Evolutionary conservation across 768 basidiomycete genomes (phyloP), one percentile per base, ranked within the genome.

Genomic region (Hysterangium stoloniferum): DNA sequence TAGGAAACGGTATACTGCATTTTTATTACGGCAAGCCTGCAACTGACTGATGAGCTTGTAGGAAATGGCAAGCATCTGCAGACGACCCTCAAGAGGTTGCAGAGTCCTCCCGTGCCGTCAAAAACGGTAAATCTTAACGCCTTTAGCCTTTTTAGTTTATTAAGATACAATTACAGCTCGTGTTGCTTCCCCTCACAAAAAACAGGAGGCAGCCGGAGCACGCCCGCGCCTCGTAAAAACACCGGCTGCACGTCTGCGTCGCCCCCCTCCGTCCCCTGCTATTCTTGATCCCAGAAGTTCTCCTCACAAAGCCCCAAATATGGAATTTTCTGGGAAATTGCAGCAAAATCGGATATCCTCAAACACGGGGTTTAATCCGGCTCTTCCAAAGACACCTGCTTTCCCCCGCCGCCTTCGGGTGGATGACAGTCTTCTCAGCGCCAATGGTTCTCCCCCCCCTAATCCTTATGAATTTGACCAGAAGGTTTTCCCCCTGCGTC

Each of bases 371-470:
- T 93, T 94, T 67, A 86, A 87, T 45, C 89, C 87, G 0, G 64
- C 72, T 5, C 69, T 92, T 32, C 70, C 69, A 5, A 79, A 79
- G 54, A 74, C 77, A 8, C 77, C 78, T 40, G 69, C 63, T 53
- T 84, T 68, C 57, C 69, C 82, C 41, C 80, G 87, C 22, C 71
- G 82, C 61, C 83, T 86, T 9, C 77, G 84, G 35, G 77, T 73
- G 56, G 79, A 87, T 59, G 89, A 92, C 64, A 79, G 72, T 59
- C 78, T 90, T 77, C 71, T 90, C 44, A 86, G 86, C 58, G 65
- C 84, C 17, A 91, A 92, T 54, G 89, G 89, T 4, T 88, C 86
- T 0, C 89, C 89, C 0, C 72, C 91, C 15, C 78, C 81, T 15
- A 89, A 89, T 61, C 86, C 87, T 1, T 84, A 82, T 59, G 72